Evolutionary conservation across 2,329 filamentous ascomycete species (phyloP).

Genomic region (Pseudogymnoascus pannorum): DNA sequence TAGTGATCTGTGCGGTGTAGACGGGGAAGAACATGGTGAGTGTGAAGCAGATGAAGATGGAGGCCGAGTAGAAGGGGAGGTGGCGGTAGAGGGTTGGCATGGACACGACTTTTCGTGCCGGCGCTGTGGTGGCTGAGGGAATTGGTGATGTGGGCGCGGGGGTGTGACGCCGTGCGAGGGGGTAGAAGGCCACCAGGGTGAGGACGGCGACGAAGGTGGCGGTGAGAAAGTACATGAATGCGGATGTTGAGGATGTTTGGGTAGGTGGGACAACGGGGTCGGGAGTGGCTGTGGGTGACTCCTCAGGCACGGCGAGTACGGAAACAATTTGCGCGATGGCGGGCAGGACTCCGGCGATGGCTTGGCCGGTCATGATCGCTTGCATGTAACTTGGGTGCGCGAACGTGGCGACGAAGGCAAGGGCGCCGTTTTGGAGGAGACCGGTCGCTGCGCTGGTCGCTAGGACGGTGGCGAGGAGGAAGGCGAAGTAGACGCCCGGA

Average conservation of each 20-base stretch:
- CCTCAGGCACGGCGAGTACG: conserved; percentile 58
- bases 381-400: conserved; percentile 85
- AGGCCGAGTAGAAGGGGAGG: conserved; percentile 68
- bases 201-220: conserved; percentile 68
- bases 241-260: conserved; percentile 55
- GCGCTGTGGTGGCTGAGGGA: conserved; percentile 37
- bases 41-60: conserved; percentile 73
- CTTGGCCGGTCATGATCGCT: conserved; percentile 93
- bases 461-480: conserved; percentile 76
- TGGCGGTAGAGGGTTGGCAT: conserved; percentile 66
- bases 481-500: conserved; percentile 64
- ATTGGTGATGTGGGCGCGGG: conserved; percentile 25
- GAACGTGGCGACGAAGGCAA: conserved; percentile 84
- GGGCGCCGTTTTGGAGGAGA: conserved; percentile 87
- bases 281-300: conserved; percentile 15
- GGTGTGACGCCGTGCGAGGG: conserved; percentile 58
- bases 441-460: conserved; percentile 73
- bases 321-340: conserved; percentile 79
- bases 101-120: conserved; percentile 41
- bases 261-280: conserved; percentile 24
- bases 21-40: conserved; percentile 94
- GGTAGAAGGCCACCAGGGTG: conserved; percentile 66
- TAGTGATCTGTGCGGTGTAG: conserved; percentile 66
- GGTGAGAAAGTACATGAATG: conserved; percentile 86
- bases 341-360: conserved; percentile 82